phyloP scores from a whole-genome alignment of 2,329 filamentous ascomycete genomes.

The Claviceps lovelessii region DNA sequence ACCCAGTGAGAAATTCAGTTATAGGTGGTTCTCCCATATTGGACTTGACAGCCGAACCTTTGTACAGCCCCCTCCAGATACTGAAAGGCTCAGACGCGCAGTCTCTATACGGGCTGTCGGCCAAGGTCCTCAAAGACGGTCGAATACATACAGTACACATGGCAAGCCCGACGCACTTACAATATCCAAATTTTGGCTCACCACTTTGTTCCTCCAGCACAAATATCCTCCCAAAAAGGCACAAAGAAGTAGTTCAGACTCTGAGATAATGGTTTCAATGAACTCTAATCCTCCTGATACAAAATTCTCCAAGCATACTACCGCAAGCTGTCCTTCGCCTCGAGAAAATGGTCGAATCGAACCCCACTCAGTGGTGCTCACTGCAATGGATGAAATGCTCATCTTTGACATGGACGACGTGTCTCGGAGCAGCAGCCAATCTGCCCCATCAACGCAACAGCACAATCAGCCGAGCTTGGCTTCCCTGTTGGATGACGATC shows the following conservation, averaged over 20 bases:
- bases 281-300: neutral
- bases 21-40: slow-evolving; percentile 15
- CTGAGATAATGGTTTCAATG: neutral
- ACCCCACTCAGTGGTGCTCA: neutral
- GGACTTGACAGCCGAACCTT: slow-evolving; percentile 15
- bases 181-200: neutral
- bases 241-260: neutral
- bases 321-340: slow-evolving; percentile 2
- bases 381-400: slow-evolving; percentile 1
- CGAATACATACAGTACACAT: slow-evolving; percentile 4
- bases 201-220: neutral
- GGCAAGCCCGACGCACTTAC: neutral
- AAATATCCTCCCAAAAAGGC: neutral
- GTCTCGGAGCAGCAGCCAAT: neutral
- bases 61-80: neutral
- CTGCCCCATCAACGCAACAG: neutral
- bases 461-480: neutral
- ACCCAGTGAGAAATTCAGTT: slow-evolving; percentile 7
- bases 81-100: slow-evolving; percentile 5
- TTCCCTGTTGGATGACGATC: slow-evolving; percentile 1
- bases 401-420: neutral
- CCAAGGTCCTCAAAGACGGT: slow-evolving; percentile 1
- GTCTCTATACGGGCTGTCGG: slow-evolving; percentile 3
- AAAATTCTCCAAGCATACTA: neutral
- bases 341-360: neutral